Evolutionary conservation across 306 rosid genomes (phyloP), one percentile per base, ranked within the genome.

Genomic region (Spatholobus suberectus): DNA sequence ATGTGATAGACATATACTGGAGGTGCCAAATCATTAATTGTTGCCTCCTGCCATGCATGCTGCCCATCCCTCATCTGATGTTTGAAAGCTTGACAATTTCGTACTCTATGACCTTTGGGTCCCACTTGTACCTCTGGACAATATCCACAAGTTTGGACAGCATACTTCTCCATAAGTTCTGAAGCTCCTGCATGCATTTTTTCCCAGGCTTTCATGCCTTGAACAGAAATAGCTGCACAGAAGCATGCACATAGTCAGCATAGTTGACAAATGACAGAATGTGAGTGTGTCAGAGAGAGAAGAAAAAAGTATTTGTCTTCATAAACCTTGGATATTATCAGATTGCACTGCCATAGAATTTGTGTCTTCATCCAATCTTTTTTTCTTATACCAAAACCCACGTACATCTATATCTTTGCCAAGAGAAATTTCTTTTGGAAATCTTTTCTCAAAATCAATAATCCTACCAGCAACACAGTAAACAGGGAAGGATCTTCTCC

Each of bases 1-100:
- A 90, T 67, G 73, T 89, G 94, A 90, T 89, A 90, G 52, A 90
- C 97, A 51, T 90, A 86, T 12, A 90, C 92, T 3, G 89, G 91
- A 70, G 92, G 91, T 65, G 88, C 66, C 87, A 92, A 78, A 81
- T 89, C 90, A 55, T 87, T 81, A 35, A 92, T 41, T 9, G 87
- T 90, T 46, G 97, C 97, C 76, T 86, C 90, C 75, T 92, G 92
- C 97, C 97, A 92, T 47, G 89, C 94, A 85, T 90, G 97, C 78
- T 92, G 94, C 32, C 97, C 97, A 76, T 90, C 97, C 86, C 97
- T 92, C 94, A 90, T 92, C 80, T 92, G 97, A 82, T 92, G 94
- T 69, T 92, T 92, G 89, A 71, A 89, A 79, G 91, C 97, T 85
- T 86, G 86, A 78, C 94, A 92, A 63, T 92, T 87, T 32, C 92